Evolutionary conservation across 495 filamentous ascomycete genomes (phyloP), one percentile per base, ranked within the genome.

Genomic region (Wilcoxina mikolae): DNA sequence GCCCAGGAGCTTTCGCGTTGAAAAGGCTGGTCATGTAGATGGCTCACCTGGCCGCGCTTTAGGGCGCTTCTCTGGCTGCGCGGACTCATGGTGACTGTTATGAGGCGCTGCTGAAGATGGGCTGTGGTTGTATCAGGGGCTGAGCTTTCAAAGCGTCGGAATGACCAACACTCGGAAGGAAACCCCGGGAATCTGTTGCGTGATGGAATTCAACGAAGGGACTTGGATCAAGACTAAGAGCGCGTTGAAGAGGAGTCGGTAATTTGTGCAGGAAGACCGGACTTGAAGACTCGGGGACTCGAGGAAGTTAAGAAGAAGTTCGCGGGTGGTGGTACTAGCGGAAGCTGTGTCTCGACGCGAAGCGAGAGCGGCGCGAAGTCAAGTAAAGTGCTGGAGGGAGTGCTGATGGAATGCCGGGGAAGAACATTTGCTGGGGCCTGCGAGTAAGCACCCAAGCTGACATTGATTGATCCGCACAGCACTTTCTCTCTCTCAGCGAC

Each of bases 11-110:
- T 38, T 17, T 38, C 9, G 33, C 9, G 9, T 38, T 17, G 9
- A 38, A 17, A 38, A 38, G 17, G 33, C 17, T 38, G 9, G 17
- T 38, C 9, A 38, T 4, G 39, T 43, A 26, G 11, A 24, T 4
- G 45, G 45, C 45, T 49, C 45, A 49, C 45, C 23, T 49, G 23
- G 45, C 27, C 27, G 23, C 45, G 23, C 27, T 49, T 49, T 20
- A 45, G 18, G 22, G 42, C 42, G 22, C 42, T 45, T 49, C 45
- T 26, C 4, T 49, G 20, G 23, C 27, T 26, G 45, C 22, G 45
- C 11, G 45, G 45, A 49, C 45, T 49, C 45, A 49, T 49, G 12
- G 27, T 28, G 22, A 49, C 4, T 20, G 39, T 43, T 20, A 35
- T 15, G 31, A n/a, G n/a, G 7, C 31, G 7, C 7, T 35, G 15